These are phyloP conservation scores for Domatiomyces catenatus DNA, from an alignment of 2,329 filamentous ascomycete species.

Conservation along the genomic window DNA sequence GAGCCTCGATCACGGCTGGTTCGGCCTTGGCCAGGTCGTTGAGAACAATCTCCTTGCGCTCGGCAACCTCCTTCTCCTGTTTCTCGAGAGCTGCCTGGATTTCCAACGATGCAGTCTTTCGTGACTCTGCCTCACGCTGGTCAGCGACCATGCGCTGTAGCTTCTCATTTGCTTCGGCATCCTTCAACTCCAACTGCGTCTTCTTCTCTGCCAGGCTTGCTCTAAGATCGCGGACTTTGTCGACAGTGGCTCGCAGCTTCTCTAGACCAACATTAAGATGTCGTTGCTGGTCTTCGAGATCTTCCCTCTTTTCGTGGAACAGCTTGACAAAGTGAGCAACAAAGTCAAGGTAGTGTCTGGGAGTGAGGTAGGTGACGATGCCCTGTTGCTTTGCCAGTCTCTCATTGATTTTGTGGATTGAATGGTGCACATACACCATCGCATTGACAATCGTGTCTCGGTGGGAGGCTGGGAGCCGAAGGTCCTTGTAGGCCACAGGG, in stretches of 20 bases:
- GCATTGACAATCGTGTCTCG: conserved; percentile 87
- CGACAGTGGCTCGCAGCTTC: conserved; percentile 89
- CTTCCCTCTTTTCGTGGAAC: conserved; percentile 95
- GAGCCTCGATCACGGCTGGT: conserved; percentile 80
- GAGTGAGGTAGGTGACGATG: conserved; percentile 82
- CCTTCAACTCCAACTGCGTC: conserved; percentile 79
- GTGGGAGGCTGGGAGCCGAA: conserved; percentile 72
- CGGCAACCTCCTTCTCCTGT: conserved; percentile 75
- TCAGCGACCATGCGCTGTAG: conserved; percentile 93
- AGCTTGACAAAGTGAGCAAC: conserved; percentile 94
- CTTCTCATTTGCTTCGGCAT: conserved; percentile 92
- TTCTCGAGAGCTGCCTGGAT: conserved; percentile 75
- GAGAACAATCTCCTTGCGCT: conserved; percentile 68
- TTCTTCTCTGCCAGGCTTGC: conserved; percentile 90
- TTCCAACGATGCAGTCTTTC: conserved; percentile 74
- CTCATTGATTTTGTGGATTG: conserved; percentile 73
- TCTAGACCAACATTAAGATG: conserved; percentile 97
- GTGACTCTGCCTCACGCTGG: conserved; percentile 83
- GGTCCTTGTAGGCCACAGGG: conserved; percentile 76
- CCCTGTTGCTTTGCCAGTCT: conserved; percentile 84
- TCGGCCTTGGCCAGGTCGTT: conserved; percentile 80
- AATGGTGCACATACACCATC: conserved; percentile 98
- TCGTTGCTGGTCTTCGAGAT: conserved; percentile 94
- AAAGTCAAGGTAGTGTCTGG: conserved; percentile 93
- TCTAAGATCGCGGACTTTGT: conserved; percentile 87